Evolutionary conservation across 306 rosid genomes (phyloP), one percentile per base, ranked within the genome.

Genomic region (Canavalia gladiata): DNA sequence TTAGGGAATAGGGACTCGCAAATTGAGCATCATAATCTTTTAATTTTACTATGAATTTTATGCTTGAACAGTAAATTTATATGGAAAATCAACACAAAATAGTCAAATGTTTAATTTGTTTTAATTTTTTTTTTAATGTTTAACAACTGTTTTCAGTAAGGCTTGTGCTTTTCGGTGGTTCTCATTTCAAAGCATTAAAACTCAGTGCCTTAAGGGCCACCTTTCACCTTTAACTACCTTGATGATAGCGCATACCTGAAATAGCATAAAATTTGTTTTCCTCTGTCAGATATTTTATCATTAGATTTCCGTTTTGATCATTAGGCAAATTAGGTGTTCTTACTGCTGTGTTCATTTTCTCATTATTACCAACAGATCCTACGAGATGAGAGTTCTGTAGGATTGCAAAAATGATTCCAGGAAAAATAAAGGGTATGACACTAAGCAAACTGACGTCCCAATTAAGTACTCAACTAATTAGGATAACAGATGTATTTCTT

Each of bases 331-430:
- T 45, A 69, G 87, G 31, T 4, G 47, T 76, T 77, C 77, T 76
- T 58, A 50, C 84, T 41, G 84, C 57, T 46, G 72, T 45, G 57
- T 71, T 79, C 77, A 74, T 74, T 83, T 62, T 74, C 69, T 89
- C 85, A 55, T 68, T 68, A 54, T 87, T 65, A 74, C 79, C 75
- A 41, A 81, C 52, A 69, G 63, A 68, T 85, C 90, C 97, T 89
- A 90, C 68, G 66, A 88, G 59, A 85, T 31, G 71, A 65, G 67
- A 84, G 74, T 69, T 74, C 80, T 59, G 66, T 78, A 75, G 46
- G 83, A 63, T 70, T 70, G 66, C 64, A 66, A 50, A 81, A 77
- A 75, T 33, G 30, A 77, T 84, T 85, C 73, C 18, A 72, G 30
- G 39, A 73, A 81, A 71, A 71, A 51, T 25, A 54, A 81, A 80